phyloP scores from a whole-genome alignment of 176 grass and related monocot genomes.

The Neostapfia colusana region DNA sequence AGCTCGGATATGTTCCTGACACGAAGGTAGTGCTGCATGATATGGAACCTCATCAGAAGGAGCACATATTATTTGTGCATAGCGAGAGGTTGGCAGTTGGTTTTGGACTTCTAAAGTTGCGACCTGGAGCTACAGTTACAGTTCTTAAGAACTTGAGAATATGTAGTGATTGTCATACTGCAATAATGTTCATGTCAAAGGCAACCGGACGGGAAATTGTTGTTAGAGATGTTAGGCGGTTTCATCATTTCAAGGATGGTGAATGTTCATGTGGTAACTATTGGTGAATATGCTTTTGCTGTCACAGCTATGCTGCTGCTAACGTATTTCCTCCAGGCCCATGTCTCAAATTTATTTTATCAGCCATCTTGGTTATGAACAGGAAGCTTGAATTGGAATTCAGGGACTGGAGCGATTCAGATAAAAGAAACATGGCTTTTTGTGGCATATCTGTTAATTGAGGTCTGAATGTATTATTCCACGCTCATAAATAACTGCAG shows the following conservation, averaged over 20 bases:
- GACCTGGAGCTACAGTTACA: slow-evolving; percentile 64
- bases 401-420: neutral
- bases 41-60: slow-evolving; percentile 63
- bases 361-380: neutral
- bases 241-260: slow-evolving; percentile 93
- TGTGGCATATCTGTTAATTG: slow-evolving; percentile 1
- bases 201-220: slow-evolving; percentile 76
- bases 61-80: slow-evolving; percentile 71
- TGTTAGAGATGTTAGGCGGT: slow-evolving; percentile 79
- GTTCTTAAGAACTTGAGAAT: slow-evolving; percentile 97
- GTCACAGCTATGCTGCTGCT: neutral
- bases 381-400: slow-evolving; percentile 19
- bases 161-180: slow-evolving; percentile 85
- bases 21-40: slow-evolving; percentile 85
- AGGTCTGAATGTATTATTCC: neutral
- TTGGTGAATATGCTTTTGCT: slow-evolving; percentile 53
- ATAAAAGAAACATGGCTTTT: neutral
- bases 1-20: slow-evolving; percentile 73
- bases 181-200: slow-evolving; percentile 80
- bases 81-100: slow-evolving; percentile 87
- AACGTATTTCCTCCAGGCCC: slow-evolving; percentile 8
- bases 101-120: slow-evolving; percentile 82
- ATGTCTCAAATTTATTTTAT: slow-evolving; percentile 9
- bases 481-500: neutral
- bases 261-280: slow-evolving; percentile 90